Evolutionary conservation across 148 eudicot genomes (phyloP), one percentile per base, ranked within the genome.

Genomic region (Polygonum aviculare): DNA sequence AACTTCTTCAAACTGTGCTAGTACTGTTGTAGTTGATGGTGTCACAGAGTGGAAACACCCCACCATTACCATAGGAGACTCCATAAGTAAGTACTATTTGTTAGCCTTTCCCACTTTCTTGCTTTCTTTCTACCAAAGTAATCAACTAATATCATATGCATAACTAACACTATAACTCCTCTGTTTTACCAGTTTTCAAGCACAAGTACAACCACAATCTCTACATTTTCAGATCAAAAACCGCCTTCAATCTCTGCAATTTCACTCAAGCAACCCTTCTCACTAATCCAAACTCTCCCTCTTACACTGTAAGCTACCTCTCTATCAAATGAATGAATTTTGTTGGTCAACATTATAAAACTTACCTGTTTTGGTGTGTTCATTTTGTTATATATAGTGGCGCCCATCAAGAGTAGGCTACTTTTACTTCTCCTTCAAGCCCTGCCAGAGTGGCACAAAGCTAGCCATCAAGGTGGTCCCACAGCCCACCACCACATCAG

Each of bases 391-490:
- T 2, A n/a, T 50, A 2, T 9, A 60, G 69, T 60, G 69, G 69
- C 69, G 69, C 7, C 36, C 69, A 8, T 60, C 69, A 60, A 60
- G 38, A 16, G 5, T 12, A 11, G 69, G 69, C 14, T 26, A 31
- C 36, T 60, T 60, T 38, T 60, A 60, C 69, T 60, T 60, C 69
- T 60, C 69, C 15, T 60, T 31, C 69, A 60, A 60, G 4, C 38
- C 69, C 38, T 60, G 69, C 69, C 12, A 60, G 36, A 15, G 5
- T 60, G 69, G 69, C 69, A 26, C 35, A 60, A 60, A 60, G 8
- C 69, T 60, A 60, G 69, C 69, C 14, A 60, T 60, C 14, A 60
- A 60, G 69, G 69, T 60, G 38, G 69, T 26, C 38, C 69, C 69
- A 26, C 69, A 31, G 31, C 35, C 69, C 36, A 22, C 67, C 36